Base-by-base conservation (phyloP, 2,329 filamentous ascomycete genomes). In the Fusarium sp. region DNA sequence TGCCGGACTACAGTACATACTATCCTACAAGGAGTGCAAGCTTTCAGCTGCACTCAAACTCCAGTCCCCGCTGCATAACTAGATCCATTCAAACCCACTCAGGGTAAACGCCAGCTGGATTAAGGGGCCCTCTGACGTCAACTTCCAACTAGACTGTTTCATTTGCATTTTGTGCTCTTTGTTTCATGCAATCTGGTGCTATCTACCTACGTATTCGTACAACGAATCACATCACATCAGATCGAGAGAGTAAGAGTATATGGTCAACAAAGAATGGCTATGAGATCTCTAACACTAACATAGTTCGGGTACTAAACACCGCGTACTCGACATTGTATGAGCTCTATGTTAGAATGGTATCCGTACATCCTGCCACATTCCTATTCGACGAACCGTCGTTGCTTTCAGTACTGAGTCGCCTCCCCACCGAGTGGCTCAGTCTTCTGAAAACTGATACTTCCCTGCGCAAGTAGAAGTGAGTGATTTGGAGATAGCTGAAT, bases 351-450 rank as follows among this genome's bases (percentile, higher is more conserved):
- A 38, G 18, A n/a, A 29, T 22, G 24, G 34, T 50, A 46, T 38
- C 34, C 34, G 38, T 27, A 44, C 30, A 55, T 46, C 20, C 46
- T 43, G 25, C 34, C 40, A 51, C 42, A 59, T 66, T 59, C 51
- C 66, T 54, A 42, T 30, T 53, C 40, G 24, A 53, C 27, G 20
- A 59, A 65, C 47, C 27, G 43, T 46, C 44, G 46, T 49, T 57
- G 53, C 34, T 59, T 66, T 43, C 30, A 22, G 53, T 50, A 55
- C 50, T 53, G 73, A 68, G 66, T 66, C 63, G 69, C 66, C 75
- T 76, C 73, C 75, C 60, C 74, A 76, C 74, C 74, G 73, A 76
- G 71, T 72, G 59, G 63, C 63, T 63, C 63, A 38, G 61, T 64
- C 20, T 34, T 58, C 40, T 42, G 50, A 58, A 59, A 45, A 44